phyloP scores from a whole-genome alignment of 768 basidiomycete species.

The Pholiota conissans region DNA sequence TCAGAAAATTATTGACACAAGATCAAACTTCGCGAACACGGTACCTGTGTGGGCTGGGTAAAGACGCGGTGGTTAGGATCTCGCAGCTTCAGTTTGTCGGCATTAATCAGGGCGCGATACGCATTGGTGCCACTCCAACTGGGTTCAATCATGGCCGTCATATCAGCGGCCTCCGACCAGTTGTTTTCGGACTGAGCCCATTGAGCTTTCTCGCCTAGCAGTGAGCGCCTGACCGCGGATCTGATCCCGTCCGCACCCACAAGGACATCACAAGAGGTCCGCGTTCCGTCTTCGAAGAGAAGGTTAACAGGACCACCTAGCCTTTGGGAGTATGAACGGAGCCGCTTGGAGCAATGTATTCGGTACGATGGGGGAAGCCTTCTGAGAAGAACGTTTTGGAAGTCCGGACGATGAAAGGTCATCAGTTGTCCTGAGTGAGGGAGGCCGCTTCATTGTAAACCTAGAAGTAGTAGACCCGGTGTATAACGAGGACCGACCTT shows the following conservation, averaged over 20 bases:
- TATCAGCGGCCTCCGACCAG: slow-evolving; percentile 37
- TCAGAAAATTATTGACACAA: background rate
- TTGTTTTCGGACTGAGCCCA: slow-evolving; percentile 33
- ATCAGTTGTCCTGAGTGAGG: slow-evolving; percentile 43
- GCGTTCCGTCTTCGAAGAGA: slow-evolving; percentile 62
- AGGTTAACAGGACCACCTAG: slow-evolving; percentile 43
- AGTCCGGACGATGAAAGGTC: slow-evolving; percentile 65
- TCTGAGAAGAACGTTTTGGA: slow-evolving; percentile 57
- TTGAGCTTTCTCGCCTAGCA: slow-evolving; percentile 38
- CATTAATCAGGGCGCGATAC: slow-evolving; percentile 60
- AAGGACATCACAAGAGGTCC: slow-evolving; percentile 61
- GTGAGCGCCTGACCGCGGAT: slow-evolving; percentile 47
- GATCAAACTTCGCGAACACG: slow-evolving; percentile 7
- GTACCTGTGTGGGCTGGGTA: slow-evolving; percentile 48
- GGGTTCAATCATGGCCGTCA: slow-evolving; percentile 47
- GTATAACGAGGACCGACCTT: slow-evolving; percentile 40
- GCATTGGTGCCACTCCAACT: slow-evolving; percentile 59
- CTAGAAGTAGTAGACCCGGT: background rate
- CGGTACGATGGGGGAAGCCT: slow-evolving; percentile 45
- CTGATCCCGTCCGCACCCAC: slow-evolving; percentile 72
- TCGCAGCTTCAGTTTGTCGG: slow-evolving; percentile 41
- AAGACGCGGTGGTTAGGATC: slow-evolving; percentile 50
- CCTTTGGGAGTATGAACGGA: slow-evolving; percentile 54
- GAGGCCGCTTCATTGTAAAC: background rate
- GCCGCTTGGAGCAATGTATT: slow-evolving; percentile 56